Percentiles rank a stretch among this genome's conserved stretches.
phyloP scores from a whole-genome alignment of 1,139 yeast species.

The Magnusiomyces clavatus region DNA sequence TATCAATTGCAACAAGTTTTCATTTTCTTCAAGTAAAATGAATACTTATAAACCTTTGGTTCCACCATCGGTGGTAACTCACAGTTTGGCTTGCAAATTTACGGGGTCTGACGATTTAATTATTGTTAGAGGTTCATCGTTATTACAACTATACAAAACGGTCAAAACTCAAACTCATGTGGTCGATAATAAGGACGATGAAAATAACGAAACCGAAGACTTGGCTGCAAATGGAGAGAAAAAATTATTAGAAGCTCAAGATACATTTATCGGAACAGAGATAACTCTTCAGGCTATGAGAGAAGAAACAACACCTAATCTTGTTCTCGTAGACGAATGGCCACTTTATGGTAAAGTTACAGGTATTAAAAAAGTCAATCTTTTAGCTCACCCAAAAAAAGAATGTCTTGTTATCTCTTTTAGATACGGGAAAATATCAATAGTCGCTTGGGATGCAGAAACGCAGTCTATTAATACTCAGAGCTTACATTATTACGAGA shows the following conservation, averaged over 20 bases:
- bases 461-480: constrained; percentile 52
- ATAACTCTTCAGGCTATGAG: constrained; percentile 16
- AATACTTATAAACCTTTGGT: constrained; percentile 76
- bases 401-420: constrained; percentile 56
- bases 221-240: not conserved
- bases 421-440: constrained; percentile 66
- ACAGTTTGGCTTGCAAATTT: constrained; percentile 56
- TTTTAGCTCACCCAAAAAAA: not conserved
- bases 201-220: constrained; percentile 8
- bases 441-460: constrained; percentile 61
- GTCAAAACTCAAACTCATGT: constrained; percentile 22
- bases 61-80: constrained; percentile 68
- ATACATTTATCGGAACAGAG: constrained; percentile 26
- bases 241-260: constrained; percentile 16
- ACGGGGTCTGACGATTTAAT: constrained; percentile 49
- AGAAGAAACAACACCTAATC: constrained; percentile 30
- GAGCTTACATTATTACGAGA: constrained; percentile 83
- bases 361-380: constrained; percentile 43
- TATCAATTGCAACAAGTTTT: no score
- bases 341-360: constrained; percentile 64
- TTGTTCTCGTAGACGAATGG: constrained; percentile 57
- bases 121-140: constrained; percentile 57
- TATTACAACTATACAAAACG: constrained; percentile 60
- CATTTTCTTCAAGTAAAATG: constrained; percentile 37
- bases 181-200: constrained; percentile 9